Evolutionary conservation across 257 asterid species (phyloP), one percentile per base, ranked within the genome.

Genomic region (Solanum peruvianum): DNA sequence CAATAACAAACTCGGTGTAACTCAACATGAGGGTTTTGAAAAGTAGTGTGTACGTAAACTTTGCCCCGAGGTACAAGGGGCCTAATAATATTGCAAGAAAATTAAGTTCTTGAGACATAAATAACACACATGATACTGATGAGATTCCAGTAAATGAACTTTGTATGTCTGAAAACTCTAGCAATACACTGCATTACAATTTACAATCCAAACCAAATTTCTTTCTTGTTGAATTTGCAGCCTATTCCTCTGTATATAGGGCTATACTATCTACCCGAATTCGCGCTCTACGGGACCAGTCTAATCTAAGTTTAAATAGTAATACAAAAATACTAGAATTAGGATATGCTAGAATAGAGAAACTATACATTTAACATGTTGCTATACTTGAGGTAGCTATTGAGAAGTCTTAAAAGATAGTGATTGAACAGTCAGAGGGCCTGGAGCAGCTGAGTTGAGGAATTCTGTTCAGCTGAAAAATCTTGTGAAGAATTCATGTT

Each of bases 401-500:
- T 81, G 81, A 31, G 86, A 84, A 84, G 88, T 86, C 73, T 64
- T 72, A 14, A 90, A 41, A 87, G 85, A 86, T n/a, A 78, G 84
- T 25, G 88, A 56, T 64, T 82, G 89, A 89, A 85, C 82, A 33
- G 39, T 75, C 37, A 85, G 86, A 64, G 92, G 77, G 88, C 82
- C 76, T 75, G 73, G 16, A 62, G 41, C 16, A 60, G 88, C 84
- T 52, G 90, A 67, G 86, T 84, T 37, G 72, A 4, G 1, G 91
- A 56, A 78, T 85, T 88, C 11, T 91, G 41, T 75, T 82, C 89
- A 9, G 91, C 72, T 60, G 91, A 90, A 90, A 92, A 91, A 37
- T 92, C 99, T 78, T 90, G 94, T 21, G 98, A 91, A 44, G 94
- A 94, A 83, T 92, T 93, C 99, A 97, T 97, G 93, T 96, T 97